Conservation (phyloP, 805 yeast species). For the Candida vaughaniae region DNA sequence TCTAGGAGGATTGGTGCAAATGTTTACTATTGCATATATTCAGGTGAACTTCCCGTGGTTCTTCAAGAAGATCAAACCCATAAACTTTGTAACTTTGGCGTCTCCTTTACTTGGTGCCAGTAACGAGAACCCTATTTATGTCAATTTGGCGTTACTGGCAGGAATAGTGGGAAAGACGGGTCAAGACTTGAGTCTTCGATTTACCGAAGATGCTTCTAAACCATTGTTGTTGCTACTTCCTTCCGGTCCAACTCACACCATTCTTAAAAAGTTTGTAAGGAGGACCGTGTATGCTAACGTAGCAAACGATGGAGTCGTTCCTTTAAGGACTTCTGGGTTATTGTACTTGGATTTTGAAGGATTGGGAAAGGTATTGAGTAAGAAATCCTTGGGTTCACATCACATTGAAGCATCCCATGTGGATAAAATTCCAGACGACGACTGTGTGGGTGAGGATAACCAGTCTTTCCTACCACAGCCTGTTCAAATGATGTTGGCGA, state of each 20-base stretch:
- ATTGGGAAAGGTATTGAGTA: slow-evolving; percentile 16
- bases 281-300: slow-evolving; percentile 89
- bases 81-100: slow-evolving; percentile 80
- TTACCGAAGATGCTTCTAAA: slow-evolving; percentile 39
- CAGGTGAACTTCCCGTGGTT: slow-evolving; percentile 67
- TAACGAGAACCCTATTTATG: slow-evolving; percentile 83
- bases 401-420: slow-evolving; percentile 11
- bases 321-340: slow-evolving; percentile 84
- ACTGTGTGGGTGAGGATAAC: slow-evolving; percentile 10
- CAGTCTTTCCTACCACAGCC: slow-evolving; percentile 19
- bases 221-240: slow-evolving; percentile 80
- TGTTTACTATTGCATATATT: slow-evolving; percentile 85
- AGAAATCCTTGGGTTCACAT: slow-evolving; percentile 18
- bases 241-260: slow-evolving; percentile 64
- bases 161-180: slow-evolving; percentile 95
- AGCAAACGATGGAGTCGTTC: slow-evolving; percentile 93
- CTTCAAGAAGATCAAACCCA: slow-evolving; percentile 64
- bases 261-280: slow-evolving; percentile 60
- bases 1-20: slow-evolving; percentile 87
- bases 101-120: slow-evolving; percentile 87
- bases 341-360: slow-evolving; percentile 86
- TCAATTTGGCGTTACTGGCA: slow-evolving; percentile 77
- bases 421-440: slow-evolving; percentile 14
- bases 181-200: slow-evolving; percentile 74
- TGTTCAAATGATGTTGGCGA: slow-evolving; percentile 37